Percentiles rank a stretch among this genome's conserved stretches.
phyloP scores from a whole-genome alignment of 2,329 filamentous ascomycete genomes.

The Gnomoniopsis sp. region DNA sequence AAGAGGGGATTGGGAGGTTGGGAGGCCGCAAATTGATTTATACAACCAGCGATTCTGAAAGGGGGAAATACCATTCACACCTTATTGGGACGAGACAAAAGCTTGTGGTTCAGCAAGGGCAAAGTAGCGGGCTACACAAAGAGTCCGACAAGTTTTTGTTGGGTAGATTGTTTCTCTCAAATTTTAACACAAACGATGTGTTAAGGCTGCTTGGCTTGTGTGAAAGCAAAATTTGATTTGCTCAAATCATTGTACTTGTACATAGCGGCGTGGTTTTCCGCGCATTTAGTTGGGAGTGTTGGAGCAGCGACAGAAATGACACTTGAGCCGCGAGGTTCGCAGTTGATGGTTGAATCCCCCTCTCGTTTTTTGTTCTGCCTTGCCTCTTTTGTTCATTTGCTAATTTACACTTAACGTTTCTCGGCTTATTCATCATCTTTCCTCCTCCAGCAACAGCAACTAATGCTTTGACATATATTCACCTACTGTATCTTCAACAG shows the following conservation, averaged over 20 bases:
- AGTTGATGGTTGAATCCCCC: neutral
- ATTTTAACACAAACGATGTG: neutral
- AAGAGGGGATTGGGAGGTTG: no score
- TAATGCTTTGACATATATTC: no score
- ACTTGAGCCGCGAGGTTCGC: neutral
- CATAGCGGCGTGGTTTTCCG: neutral
- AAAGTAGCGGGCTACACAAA: neutral
- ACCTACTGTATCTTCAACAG: constrained; percentile 26
- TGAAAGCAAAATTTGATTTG: neutral
- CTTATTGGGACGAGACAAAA: neutral
- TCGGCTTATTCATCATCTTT: no score
- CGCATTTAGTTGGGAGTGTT: no score
- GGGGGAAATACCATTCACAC: no score
- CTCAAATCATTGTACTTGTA: neutral
- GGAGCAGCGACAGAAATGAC: neutral
- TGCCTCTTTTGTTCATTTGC: no score
- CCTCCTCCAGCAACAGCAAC: no score
- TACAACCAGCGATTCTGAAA: no score
- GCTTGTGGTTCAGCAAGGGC: neutral
- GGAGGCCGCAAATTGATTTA: no score
- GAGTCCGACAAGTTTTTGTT: neutral
- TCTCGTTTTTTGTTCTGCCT: no score
- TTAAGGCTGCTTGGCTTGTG: neutral
- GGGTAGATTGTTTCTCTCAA: neutral
- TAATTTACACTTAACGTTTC: no score